These are phyloP conservation scores for Colletotrichum kahawae DNA, from an alignment of 2,329 filamentous ascomycete species.

Conservation along the genomic window DNA sequence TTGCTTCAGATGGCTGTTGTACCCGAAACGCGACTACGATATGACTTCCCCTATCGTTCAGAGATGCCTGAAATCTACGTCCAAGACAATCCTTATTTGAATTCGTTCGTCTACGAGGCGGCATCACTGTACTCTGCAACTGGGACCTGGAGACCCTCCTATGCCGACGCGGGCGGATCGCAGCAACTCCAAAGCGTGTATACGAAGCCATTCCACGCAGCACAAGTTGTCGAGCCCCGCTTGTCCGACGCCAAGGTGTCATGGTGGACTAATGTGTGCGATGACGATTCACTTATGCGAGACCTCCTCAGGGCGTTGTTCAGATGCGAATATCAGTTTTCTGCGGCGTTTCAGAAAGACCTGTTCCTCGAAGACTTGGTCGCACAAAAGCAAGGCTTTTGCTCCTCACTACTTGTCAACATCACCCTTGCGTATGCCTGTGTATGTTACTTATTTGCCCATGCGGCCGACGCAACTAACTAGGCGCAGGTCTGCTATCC, in stretches of 20 bases:
- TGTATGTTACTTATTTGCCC: slow-evolving; percentile 25
- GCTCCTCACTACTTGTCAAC: slow-evolving; percentile 32
- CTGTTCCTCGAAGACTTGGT: slow-evolving; percentile 32
- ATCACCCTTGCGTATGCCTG: slow-evolving; percentile 30
- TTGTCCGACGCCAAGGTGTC: slow-evolving; percentile 31
- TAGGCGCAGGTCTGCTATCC: slow-evolving; percentile 33
- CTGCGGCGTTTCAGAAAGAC: slow-evolving; percentile 29
- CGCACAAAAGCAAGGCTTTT: slow-evolving; percentile 22
- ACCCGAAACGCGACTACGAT: slow-evolving; percentile 42
- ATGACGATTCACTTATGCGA: slow-evolving; percentile 30
- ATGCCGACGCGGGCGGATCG: neutral
- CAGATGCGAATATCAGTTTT: slow-evolving; percentile 24
- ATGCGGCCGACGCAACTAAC: neutral
- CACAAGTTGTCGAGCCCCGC: slow-evolving; percentile 35
- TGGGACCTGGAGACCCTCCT: neutral
- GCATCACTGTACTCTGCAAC: neutral
- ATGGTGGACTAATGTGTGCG: slow-evolving; percentile 30
- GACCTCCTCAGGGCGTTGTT: slow-evolving; percentile 27
- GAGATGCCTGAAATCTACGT: slow-evolving; percentile 28
- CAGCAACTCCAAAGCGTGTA: slow-evolving; percentile 25
- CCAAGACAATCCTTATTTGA: slow-evolving; percentile 30
- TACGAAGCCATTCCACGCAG: slow-evolving; percentile 41
- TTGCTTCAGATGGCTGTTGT: slow-evolving; percentile 41
- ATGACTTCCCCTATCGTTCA: slow-evolving; percentile 41
- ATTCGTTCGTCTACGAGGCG: slow-evolving; percentile 30